phyloP scores from a whole-genome alignment of 306 rosid genomes.

The Cucurbita argyrosperma region DNA sequence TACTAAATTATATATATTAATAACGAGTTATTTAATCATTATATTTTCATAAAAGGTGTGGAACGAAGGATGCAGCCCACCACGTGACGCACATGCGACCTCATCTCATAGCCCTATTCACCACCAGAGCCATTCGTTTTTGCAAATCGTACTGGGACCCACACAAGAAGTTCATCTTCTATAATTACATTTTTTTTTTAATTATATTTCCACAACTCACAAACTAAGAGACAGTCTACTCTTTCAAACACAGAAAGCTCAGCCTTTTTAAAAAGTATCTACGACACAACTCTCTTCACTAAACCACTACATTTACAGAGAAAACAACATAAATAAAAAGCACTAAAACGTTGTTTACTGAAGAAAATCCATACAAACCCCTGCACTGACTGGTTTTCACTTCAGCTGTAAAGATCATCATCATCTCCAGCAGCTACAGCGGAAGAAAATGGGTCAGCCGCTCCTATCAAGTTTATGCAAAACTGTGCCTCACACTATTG shows the following conservation, averaged over 20 bases:
- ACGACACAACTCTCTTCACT: background rate
- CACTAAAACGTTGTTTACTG: background rate
- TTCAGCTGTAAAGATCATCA: slow-evolving; percentile 40
- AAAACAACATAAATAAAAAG: background rate
- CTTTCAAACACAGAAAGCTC: background rate
- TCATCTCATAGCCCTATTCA: too few species aligned
- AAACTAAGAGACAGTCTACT: background rate
- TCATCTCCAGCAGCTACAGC: slow-evolving; percentile 34
- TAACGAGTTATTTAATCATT: too few species aligned
- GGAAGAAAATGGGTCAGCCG: slow-evolving; percentile 38
- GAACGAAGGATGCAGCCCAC: background rate
- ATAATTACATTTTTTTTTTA: background rate
- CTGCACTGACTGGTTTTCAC: background rate
- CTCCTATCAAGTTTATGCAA: too few species aligned
- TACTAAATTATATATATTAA: too few species aligned
- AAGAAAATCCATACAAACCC: background rate
- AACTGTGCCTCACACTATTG: too few species aligned
- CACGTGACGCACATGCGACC: slow-evolving; percentile 3
- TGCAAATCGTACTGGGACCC: too few species aligned
- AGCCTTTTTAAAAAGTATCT: background rate
- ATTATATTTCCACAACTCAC: background rate
- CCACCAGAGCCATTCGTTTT: too few species aligned
- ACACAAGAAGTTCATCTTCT: background rate
- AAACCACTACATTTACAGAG: background rate
- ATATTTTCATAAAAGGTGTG: too few species aligned